phyloP scores from a whole-genome alignment of 2,329 filamentous ascomycete species.

The Ophiocordyceps robertsii region DNA sequence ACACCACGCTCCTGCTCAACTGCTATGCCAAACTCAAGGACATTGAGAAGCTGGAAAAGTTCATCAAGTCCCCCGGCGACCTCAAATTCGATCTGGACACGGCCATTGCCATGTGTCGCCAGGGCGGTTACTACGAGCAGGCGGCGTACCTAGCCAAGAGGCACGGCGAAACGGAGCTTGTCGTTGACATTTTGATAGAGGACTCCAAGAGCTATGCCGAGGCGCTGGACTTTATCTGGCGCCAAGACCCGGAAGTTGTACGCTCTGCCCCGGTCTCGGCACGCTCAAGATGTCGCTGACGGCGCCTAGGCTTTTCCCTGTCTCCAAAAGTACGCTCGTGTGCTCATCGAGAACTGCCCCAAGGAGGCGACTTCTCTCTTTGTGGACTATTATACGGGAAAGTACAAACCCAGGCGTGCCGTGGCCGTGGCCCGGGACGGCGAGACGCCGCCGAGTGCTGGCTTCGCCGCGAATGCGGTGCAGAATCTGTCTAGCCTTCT shows the following conservation, averaged over 20 bases:
- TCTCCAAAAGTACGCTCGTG: constrained; percentile 88
- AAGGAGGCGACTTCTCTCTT: constrained; percentile 75
- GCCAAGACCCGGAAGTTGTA: constrained; percentile 65
- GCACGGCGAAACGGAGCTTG: constrained; percentile 83
- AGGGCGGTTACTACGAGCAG: constrained; percentile 94
- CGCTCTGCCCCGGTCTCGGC: constrained; percentile 16
- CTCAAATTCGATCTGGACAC: constrained; percentile 95
- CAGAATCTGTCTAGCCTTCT: constrained; percentile 77
- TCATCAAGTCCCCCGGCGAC: constrained; percentile 90
- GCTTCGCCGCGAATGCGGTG: constrained; percentile 54
- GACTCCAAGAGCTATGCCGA: constrained; percentile 85
- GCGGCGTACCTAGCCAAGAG: constrained; percentile 91
- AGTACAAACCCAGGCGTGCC: constrained; percentile 62
- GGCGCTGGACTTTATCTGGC: constrained; percentile 83
- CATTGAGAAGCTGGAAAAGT: constrained; percentile 87
- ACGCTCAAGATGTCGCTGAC: constrained; percentile 14
- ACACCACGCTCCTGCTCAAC: constrained; percentile 87
- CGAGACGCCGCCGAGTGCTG: constrained; percentile 23
- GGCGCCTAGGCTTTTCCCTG: constrained; percentile 60
- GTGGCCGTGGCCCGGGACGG: constrained; percentile 20
- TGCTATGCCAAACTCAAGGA: constrained; percentile 98
- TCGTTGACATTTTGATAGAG: constrained; percentile 91
- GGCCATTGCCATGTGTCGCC: constrained; percentile 92
- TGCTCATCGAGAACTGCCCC: constrained; percentile 78
- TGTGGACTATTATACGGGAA: constrained; percentile 86